phyloP scores from a whole-genome alignment of 2,329 filamentous ascomycete genomes.

The Cytospora mali region DNA sequence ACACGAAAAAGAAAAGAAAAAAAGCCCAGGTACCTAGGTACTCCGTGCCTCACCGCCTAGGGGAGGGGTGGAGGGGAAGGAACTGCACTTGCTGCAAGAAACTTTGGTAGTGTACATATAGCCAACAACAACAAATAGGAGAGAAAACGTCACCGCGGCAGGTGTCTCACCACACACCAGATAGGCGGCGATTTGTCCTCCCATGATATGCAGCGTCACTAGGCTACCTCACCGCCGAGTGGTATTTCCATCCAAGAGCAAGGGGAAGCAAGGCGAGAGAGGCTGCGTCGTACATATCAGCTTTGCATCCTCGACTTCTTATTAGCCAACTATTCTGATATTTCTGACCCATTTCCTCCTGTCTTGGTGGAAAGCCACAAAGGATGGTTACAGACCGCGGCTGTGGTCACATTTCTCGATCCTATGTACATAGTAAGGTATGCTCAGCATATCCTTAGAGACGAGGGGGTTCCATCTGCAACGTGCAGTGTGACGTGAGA shows the following conservation, averaged over 20 bases:
- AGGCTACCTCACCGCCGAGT: conserved; percentile 23
- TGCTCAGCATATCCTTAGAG: not conserved
- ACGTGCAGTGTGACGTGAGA: conserved; percentile 25
- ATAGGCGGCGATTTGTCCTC: conserved; percentile 18
- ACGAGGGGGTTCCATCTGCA: conserved; percentile 23
- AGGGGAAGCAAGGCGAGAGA: not conserved
- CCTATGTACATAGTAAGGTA: not conserved
- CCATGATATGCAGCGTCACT: conserved; percentile 7
- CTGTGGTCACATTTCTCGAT: not conserved
- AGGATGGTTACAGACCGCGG: not conserved
- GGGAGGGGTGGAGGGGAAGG: not conserved
- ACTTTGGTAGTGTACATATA: not conserved
- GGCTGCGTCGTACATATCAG: not conserved
- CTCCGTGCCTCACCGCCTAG: not conserved
- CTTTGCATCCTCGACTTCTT: not conserved
- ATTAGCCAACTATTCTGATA: not conserved
- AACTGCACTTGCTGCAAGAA: not conserved
- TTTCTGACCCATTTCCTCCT: conserved; percentile 1
- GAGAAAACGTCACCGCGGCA: not conserved
- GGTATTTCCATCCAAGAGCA: not conserved
- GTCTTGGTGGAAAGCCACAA: not conserved
- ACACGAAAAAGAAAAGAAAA: no score
- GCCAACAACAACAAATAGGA: not conserved
- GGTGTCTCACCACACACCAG: conserved; percentile 10
- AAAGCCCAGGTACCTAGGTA: not conserved